These are phyloP conservation scores for Verticillium zaregamsianum DNA, from an alignment of 2,329 filamentous ascomycete genomes.

Conservation along the genomic window DNA sequence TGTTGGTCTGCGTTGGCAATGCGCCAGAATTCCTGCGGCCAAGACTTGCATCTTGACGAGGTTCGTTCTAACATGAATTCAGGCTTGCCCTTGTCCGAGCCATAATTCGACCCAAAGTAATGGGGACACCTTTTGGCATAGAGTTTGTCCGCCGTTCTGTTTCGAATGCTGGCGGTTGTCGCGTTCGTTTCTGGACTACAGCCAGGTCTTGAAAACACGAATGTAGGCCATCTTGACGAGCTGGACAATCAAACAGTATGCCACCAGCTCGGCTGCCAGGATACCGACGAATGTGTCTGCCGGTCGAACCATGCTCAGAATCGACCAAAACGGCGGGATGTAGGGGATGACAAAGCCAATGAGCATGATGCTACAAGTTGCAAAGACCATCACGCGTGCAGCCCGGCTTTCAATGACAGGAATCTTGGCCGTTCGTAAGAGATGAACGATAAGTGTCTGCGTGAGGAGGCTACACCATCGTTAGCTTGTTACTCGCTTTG, in stretches of 20 bases:
- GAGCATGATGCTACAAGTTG: conserved; percentile 17
- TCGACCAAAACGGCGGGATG: conserved; percentile 17
- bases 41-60: too few relatives aligned
- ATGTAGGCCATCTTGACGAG: conserved; percentile 21
- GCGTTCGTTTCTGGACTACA: conserved; percentile 6
- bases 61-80: too few relatives aligned
- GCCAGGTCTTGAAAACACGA: conserved; percentile 19
- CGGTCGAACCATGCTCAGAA: conserved; percentile 16
- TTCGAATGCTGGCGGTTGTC: too few relatives aligned
- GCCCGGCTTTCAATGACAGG: conserved; percentile 20
- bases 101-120: too few relatives aligned
- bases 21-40: too few relatives aligned
- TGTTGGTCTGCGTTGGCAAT: too few relatives aligned
- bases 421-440: conserved; percentile 20
- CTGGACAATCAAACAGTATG: conserved; percentile 21
- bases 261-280: conserved; percentile 16
- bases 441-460: conserved; percentile 22
- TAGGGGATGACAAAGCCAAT: conserved; percentile 20
- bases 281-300: conserved; percentile 16
- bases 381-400: conserved; percentile 15
- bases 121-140: too few relatives aligned
- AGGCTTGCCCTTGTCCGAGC: too few relatives aligned
- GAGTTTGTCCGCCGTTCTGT: too few relatives aligned
- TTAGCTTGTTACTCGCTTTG: background rate
- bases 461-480: conserved; percentile 12